Conservation (phyloP, 306 rosid genomes). For the Cucurbita moschata region DNA sequence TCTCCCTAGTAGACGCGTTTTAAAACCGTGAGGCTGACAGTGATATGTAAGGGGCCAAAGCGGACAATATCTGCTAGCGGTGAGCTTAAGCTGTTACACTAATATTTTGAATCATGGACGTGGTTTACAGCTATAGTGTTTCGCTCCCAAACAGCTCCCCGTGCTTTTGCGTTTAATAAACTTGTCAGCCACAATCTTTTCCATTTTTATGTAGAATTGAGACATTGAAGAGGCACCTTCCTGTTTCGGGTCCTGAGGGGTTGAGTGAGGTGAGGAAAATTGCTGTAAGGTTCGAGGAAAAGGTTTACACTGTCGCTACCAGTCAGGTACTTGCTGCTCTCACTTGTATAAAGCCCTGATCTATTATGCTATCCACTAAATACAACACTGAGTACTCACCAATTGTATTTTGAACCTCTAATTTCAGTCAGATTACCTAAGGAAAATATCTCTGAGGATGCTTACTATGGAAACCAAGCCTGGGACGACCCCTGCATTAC, state of each 20-base stretch:
- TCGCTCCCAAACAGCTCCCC: not conserved
- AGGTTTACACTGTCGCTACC: slow-evolving; percentile 41
- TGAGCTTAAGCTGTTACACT: no score
- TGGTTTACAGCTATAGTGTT: not conserved
- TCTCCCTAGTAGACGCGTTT: no score
- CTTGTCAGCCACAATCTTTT: not conserved
- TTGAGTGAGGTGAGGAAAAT: slow-evolving; percentile 40
- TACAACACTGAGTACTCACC: not conserved
- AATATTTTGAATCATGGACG: not conserved
- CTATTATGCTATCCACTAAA: not conserved
- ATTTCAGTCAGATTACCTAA: slow-evolving; percentile 23
- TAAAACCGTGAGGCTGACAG: no score
- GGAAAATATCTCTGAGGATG: slow-evolving; percentile 33
- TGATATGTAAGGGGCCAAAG: no score
- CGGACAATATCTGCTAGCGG: no score
- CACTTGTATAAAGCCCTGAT: not conserved
- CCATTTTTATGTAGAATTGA: slow-evolving; percentile 37
- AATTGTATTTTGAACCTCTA: not conserved
- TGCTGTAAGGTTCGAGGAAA: slow-evolving; percentile 76
- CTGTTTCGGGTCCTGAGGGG: slow-evolving; percentile 46
- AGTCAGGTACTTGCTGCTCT: slow-evolving; percentile 36
- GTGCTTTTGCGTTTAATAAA: not conserved
- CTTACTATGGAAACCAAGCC: slow-evolving; percentile 57
- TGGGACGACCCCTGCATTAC: slow-evolving; percentile 18
- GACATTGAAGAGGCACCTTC: slow-evolving; percentile 51